Base-by-base conservation (phyloP, 768 basidiomycete genomes). In the Melanogaster broomeanus region DNA sequence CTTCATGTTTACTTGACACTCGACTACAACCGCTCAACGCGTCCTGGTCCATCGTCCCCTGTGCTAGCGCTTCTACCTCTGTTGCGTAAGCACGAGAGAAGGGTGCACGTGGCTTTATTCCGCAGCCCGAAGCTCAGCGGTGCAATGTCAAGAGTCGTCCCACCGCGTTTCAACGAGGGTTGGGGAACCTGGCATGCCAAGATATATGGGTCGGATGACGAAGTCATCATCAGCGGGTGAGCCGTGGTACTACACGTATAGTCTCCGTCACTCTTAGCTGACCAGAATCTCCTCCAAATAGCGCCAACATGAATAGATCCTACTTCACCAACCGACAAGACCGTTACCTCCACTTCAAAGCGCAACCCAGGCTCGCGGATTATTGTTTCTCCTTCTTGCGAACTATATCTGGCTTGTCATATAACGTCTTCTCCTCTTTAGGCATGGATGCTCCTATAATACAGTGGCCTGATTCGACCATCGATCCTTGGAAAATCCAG, bases 131-230 rank as follows among this genome's bases (percentile, higher is more conserved):
- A 84, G 45, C 77, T 98, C 25, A 78, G 83, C 16, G 88, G 90
- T 1, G 51, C 90, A 24, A 76, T 90, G 67, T 82, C 89, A 27
- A 80, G 77, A 49, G 53, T 96, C 25, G 85, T 98, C 7, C 97
- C 97, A 7, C 87, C 90, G 21, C 78, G 97, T 48, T 97, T 93
- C 71, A 96, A 99, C 61, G 97, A 99, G 72, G 97, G 95, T 2
- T 98, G 94, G 90, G 96, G 95, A 0, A 93, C 95, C 2, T 98
- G 95, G 95, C 97, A 98, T 66, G 88, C 92, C 4, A 99, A 99
- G 70, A 80, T 94, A 49, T 99, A 99, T 63, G 93, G 93, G 18
- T 87, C 81, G 0, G 97, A 99, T 65, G 87, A 98, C 63, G 85
- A 95, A 47, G 79, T 99, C 38, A 84, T 99, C 67, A 84, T 99